Evolutionary conservation across 192 early-diverging fungal species (phyloP), one percentile per base, ranked within the genome.

Genomic region (Powellomyces hirtus): DNA sequence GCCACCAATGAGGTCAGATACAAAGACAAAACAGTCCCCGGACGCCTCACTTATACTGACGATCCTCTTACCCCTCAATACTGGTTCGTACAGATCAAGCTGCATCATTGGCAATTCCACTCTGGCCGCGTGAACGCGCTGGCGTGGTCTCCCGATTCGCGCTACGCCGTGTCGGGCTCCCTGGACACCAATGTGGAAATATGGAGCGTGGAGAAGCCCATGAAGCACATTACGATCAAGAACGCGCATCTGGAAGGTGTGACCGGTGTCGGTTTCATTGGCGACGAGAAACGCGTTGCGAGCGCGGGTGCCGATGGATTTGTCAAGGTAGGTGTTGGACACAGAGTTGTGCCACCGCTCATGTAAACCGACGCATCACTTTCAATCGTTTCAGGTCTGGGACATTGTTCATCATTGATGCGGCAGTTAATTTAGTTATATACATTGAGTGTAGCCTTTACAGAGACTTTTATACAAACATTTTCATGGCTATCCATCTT

Each of bases 151-250:
- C 77, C 86, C 1, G 89, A 90, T 73, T 86, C 89, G 1, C 36
- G 69, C 22, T 89, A 89, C 71, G 87, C 89, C 1, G 95, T 87
- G 0, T 91, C 90, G 38, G 89, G 88, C 18, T 87, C 89, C 30
- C 79, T 97, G 31, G 96, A 98, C 75, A 93, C 93, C 56, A 87
- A 92, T 76, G 86, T 97, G 34, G 92, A 90, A 74, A 83, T 97
- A 4, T 98, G 95, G 95, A 91, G 84, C 70, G 79, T 86, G 5
- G 89, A 91, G 58, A 85, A 86, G 51, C 91, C 93, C 26, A 81
- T 83, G 70, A 91, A 90, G 68, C 85, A 86, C 66, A 84, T 93
- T 29, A 61, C 79, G 10, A 90, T 97, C 62, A 85, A 86, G 50
- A 75, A 76, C 79, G 94, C 95, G 3, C 97, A 98, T 59, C 74